A percentile compares a stretch with the other conserved stretches of the same genome.
Conservation (phyloP, 139 green algal genomes). For the Haematococcus sp. region DNA sequence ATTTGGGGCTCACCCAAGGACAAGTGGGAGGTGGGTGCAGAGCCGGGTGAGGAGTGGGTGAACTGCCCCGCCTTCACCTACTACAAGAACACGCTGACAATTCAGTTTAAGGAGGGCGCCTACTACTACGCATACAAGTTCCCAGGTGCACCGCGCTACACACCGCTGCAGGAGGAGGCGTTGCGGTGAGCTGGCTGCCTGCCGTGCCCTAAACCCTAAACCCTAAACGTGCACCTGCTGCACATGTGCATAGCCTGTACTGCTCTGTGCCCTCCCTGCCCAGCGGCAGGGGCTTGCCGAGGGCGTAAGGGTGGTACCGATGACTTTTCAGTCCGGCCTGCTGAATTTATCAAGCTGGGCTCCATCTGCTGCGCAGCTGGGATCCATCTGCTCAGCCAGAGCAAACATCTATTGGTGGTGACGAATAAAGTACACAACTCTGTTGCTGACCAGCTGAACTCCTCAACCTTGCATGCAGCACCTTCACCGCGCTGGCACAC, state of each 20-base stretch:
- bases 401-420: no score
- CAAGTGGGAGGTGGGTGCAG: constrained; percentile 1
- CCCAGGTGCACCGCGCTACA: constrained; percentile 7
- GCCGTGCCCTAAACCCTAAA: background rate
- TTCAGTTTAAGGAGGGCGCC: constrained; percentile 1
- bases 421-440: no score
- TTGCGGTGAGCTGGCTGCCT: background rate
- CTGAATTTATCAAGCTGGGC: background rate
- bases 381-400: background rate
- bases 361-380: background rate
- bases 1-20: constrained; percentile 13
- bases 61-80: constrained; percentile 47
- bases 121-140: constrained; percentile 19
- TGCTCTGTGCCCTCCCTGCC: background rate
- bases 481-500: constrained; percentile 35
- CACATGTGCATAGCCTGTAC: background rate
- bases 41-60: background rate
- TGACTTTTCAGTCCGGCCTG: no score
- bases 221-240: background rate
- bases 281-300: background rate
- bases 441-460: background rate
- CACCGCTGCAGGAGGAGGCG: constrained; percentile 11
- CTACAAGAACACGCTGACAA: constrained; percentile 17
- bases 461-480: background rate
- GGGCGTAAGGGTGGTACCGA: no score